Evolutionary conservation across 2,329 filamentous ascomycete species (phyloP).

Genomic region (Colletotrichum sp.): DNA sequence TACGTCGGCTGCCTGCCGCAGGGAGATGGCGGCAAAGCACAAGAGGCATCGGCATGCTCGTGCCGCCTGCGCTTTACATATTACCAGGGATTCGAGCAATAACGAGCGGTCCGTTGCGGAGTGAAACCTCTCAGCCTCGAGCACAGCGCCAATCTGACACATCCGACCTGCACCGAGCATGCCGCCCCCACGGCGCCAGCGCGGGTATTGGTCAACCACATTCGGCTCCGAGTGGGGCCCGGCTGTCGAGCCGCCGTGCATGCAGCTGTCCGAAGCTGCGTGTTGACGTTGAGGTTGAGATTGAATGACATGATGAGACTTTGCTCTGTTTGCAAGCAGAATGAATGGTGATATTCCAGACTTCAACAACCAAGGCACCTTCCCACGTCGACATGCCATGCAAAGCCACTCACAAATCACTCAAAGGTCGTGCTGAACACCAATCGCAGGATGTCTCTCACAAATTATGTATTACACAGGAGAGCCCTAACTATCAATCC

Average conservation of each 20-base stretch:
- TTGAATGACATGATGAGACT: not conserved
- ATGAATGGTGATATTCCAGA: not conserved
- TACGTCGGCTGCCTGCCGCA: not conserved
- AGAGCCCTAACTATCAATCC: not conserved
- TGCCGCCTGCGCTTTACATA: slow-evolving; percentile 1
- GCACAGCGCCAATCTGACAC: not conserved
- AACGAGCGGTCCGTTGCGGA: not conserved
- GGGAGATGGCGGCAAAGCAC: not conserved
- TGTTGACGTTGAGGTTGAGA: not conserved
- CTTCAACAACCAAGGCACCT: not conserved
- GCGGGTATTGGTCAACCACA: not conserved
- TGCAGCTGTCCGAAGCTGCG: not conserved
- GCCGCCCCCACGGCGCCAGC: slow-evolving; percentile 1
- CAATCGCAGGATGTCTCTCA: not conserved
- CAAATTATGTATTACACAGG: slow-evolving; percentile 14
- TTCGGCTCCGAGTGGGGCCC: slow-evolving; percentile 1
- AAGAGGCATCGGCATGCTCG: not conserved
- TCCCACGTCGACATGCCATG: not conserved
- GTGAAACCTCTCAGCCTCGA: slow-evolving; percentile 11
- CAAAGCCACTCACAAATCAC: not conserved
- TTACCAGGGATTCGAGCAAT: not conserved
- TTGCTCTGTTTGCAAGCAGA: not conserved
- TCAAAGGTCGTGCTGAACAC: not conserved
- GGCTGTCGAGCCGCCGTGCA: not conserved
- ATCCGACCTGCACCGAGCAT: not conserved